Base-by-base conservation (phyloP, 1,139 yeast species). In the Geotrichum citri-aurantii region DNA sequence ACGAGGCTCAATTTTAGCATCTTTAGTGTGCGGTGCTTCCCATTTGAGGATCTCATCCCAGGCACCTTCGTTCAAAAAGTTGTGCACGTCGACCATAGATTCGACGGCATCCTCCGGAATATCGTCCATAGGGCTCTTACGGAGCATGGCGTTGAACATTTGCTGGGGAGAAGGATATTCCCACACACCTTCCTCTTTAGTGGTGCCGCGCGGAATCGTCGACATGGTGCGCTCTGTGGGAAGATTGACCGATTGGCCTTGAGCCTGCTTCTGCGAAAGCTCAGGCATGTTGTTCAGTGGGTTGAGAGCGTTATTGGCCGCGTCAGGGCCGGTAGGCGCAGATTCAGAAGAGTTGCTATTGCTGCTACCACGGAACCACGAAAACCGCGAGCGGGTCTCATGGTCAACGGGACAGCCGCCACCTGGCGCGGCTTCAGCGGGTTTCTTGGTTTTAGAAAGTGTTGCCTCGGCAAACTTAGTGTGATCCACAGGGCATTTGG, bases 111-210 rank as follows among this genome's bases (percentile, higher is more conserved):
- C 97, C 71, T 91, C 98, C 1, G 95, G 95, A 48, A 93, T 81
- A 52, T 87, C 86, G 33, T 85, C 89, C 2, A 76, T 77, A 68
- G 91, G 91, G 14, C 97, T 97, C 74, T 93, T 93, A 64, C 93
- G 82, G 50, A 91, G 76, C 98, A 93, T 93, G 27, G 99, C 99
- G 70, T 92, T 92, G 64, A 91, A 84, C 99, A 93, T 95, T 71
- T 93, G 99, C 72, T 93, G 99, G 0, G 99, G 99, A 1, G 97
- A 90, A 1, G 99, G 99, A 71, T 95, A 93, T 72, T 93, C 99
- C 99, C 99, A 93, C 52, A 85, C 83, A 0, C 95, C 92, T 62
- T 81, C 82, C 27, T 76, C 80, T 2, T 76, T 77, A n/a, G 73
- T 70, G 46, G 79, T 82, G 27, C 98, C 98, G 64, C 90, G 81